These are phyloP conservation scores for Penicillium antarcticum DNA, from an alignment of 495 filamentous ascomycete species.

Conservation along the genomic window DNA sequence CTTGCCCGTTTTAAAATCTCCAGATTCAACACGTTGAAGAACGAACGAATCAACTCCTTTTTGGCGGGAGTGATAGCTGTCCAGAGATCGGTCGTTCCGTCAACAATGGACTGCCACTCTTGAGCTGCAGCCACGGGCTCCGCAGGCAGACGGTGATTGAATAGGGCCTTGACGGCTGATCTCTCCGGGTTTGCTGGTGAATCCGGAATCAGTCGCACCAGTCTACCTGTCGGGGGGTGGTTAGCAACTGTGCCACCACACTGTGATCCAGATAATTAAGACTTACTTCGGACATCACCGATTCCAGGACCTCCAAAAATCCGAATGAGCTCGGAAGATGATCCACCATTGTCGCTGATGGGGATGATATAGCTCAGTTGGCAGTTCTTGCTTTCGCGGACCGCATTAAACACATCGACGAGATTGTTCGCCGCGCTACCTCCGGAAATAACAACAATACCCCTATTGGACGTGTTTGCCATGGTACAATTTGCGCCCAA, in stretches of 20 bases:
- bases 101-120: slow-evolving; percentile 90
- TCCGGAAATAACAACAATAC: slow-evolving; percentile 81
- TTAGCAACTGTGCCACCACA: neutral
- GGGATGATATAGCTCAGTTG: slow-evolving; percentile 82
- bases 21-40: slow-evolving; percentile 82
- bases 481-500: neutral
- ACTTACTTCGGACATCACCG: slow-evolving; percentile 84
- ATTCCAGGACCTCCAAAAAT: slow-evolving; percentile 94
- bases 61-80: slow-evolving; percentile 72
- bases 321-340: slow-evolving; percentile 84
- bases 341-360: slow-evolving; percentile 93
- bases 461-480: slow-evolving; percentile 34
- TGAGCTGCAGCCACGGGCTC: slow-evolving; percentile 35
- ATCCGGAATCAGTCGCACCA: slow-evolving; percentile 88
- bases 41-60: slow-evolving; percentile 85
- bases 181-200: slow-evolving; percentile 57
- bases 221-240: slow-evolving; percentile 54
- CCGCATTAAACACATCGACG: slow-evolving; percentile 80
- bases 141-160: slow-evolving; percentile 77
- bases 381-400: slow-evolving; percentile 68
- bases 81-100: slow-evolving; percentile 76
- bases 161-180: slow-evolving; percentile 70
- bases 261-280: neutral
- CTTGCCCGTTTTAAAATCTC: slow-evolving; percentile 87
- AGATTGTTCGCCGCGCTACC: slow-evolving; percentile 92